Conservation (phyloP, 2,329 filamentous ascomycete genomes). For the Oidium heveae region DNA sequence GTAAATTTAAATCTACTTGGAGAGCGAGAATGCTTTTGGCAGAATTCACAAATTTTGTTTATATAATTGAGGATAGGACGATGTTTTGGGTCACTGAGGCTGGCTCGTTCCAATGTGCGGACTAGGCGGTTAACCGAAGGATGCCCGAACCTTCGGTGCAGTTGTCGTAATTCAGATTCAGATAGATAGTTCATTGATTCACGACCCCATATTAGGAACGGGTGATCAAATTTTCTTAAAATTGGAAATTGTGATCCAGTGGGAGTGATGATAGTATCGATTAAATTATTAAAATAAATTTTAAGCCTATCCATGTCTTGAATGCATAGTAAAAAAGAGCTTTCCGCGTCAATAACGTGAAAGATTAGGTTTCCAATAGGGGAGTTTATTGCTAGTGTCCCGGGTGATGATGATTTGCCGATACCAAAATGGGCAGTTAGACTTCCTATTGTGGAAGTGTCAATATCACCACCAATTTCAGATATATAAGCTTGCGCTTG, state of each 20-base stretch:
- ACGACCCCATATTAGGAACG: not conserved
- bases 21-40: not conserved
- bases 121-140: not conserved
- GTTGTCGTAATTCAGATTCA: too few relatives aligned
- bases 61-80: not conserved
- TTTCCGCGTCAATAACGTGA: not conserved
- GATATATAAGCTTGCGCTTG: not conserved
- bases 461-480: not conserved
- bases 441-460: not conserved
- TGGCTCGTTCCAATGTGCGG: not conserved
- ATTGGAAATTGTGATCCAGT: not conserved
- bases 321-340: too few relatives aligned
- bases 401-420: not conserved
- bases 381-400: not conserved
- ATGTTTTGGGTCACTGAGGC: not conserved
- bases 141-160: not conserved
- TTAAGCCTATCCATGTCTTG: not conserved
- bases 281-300: not conserved
- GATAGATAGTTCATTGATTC: not conserved
- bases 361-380: not conserved
- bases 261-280: not conserved
- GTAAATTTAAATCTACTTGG: conserved; percentile 1
- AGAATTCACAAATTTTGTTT: not conserved
- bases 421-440: not conserved
- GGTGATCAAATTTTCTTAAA: not conserved